Evolutionary conservation across 2,329 filamentous ascomycete genomes (phyloP), one percentile per base, ranked within the genome.

Genomic region (Ceratocystis cubensis): DNA sequence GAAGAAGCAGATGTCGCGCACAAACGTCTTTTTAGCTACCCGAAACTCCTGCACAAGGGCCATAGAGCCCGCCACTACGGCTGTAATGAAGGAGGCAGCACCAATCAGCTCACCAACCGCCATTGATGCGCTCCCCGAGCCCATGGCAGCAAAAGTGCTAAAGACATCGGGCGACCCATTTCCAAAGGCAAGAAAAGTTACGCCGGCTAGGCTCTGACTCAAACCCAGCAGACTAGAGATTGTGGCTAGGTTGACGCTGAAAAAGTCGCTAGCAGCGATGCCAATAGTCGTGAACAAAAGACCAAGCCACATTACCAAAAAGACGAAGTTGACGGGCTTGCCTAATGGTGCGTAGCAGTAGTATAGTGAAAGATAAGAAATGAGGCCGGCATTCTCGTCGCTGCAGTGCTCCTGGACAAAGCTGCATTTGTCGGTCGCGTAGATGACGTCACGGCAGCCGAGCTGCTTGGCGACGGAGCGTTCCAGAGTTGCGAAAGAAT

Each of bases 131-230:
- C 92, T 96, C 73, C 97, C 91, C 28, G 92, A 96, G 72, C 87
- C 87, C 91, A 99, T 97, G 71, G 94, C 95, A 17, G 94, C 94
- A 77, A 99, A 97, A 1, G 94, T 99, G 70, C 92, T 96, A 76
- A 99, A 99, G 59, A 99, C 92, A 76, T 99, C 94, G 1, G 94
- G 94, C 69, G 93, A 97, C 64, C 94, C 94, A 78, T 99, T 99
- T 70, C 94, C 94, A 76, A 99, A 95, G 7, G 94, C 94, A 64
- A 99, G 78, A 72, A 99, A 96, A 0, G 94, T 99, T 33, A 99
- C 95, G 45, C 94, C 94, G 0, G 94, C 91, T 76, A 99, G 82
- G 75, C 91, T 97, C 78, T 99, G 92, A 75, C 92, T 96, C 79
- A 99, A 87, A 22, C 93, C 92, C 33, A 97, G 81, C 64, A 96